Conservation (phyloP, 179 eudicot genomes). For the Silene noctiflora region DNA sequence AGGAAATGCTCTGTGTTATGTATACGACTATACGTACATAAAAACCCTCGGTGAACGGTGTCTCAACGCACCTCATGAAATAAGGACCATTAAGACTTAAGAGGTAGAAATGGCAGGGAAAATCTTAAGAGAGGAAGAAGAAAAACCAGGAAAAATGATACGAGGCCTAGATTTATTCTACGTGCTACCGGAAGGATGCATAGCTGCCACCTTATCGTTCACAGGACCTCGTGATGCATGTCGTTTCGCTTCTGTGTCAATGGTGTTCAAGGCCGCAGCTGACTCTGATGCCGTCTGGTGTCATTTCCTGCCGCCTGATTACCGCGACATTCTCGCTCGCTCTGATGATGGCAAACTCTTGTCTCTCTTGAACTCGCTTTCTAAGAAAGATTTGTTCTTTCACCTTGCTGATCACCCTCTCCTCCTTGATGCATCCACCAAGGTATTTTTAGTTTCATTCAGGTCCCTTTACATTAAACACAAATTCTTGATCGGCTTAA, state of each 20-base stretch:
- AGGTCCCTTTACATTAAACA: too few species aligned
- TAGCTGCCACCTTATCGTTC: conserved; percentile 35
- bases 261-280: conserved; percentile 42
- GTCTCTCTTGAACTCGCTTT: conserved; percentile 10
- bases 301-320: conserved; percentile 53
- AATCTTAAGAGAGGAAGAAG: too few species aligned
- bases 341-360: conserved; percentile 22
- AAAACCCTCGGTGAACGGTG: too few species aligned
- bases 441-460: conserved; percentile 26
- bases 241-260: conserved; percentile 36
- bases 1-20: too few species aligned
- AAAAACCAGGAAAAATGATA: neutral
- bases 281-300: conserved; percentile 61
- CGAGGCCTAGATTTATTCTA: conserved; percentile 22
- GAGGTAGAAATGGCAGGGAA: too few species aligned
- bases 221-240: conserved; percentile 51
- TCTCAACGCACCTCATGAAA: too few species aligned
- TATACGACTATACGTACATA: too few species aligned
- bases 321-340: conserved; percentile 24
- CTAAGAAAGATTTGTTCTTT: conserved; percentile 48
- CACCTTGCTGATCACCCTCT: conserved; percentile 41
- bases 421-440: conserved; percentile 41
- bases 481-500: too few species aligned
- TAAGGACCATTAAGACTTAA: too few species aligned
- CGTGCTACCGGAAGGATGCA: conserved; percentile 45